Conservation (phyloP, 495 filamentous ascomycete genomes). For the Penicillium antarcticum region DNA sequence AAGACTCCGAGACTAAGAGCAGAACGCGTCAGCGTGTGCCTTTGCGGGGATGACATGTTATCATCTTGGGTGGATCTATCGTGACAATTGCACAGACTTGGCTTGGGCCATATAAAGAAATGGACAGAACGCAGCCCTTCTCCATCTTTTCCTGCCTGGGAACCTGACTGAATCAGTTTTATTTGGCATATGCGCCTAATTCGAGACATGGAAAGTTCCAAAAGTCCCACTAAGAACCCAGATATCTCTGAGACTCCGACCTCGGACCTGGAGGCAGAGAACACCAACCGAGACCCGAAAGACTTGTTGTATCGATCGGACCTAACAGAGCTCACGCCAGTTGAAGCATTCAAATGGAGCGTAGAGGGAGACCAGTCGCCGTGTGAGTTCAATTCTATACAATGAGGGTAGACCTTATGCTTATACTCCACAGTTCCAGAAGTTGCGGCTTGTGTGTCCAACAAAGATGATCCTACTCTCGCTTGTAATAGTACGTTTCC, state of each 20-base stretch:
- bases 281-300: neutral
- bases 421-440: conserved; percentile 20
- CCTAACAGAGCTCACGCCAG: conserved; percentile 17
- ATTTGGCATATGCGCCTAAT: no score
- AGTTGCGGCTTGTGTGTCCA: conserved; percentile 27
- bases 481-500: conserved; percentile 20
- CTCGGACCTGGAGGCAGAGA: conserved; percentile 8
- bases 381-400: conserved; percentile 10
- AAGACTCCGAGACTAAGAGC: neutral
- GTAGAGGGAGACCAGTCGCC: conserved; percentile 28
- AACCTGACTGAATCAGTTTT: neutral
- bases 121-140: neutral
- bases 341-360: conserved; percentile 26
- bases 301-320: conserved; percentile 2
- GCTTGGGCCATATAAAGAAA: neutral
- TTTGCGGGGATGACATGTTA: neutral
- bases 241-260: neutral
- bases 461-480: conserved; percentile 24
- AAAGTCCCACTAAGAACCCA: neutral
- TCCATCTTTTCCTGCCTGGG: neutral
- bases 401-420: neutral
- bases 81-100: neutral
- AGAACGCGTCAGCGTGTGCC: neutral
- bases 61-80: conserved; percentile 3
- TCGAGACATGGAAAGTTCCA: neutral